Percentiles rank a stretch among this genome's conserved stretches.
Evolutionary conservation across 176 grass and related monocot genomes (phyloP).

Genomic region (Miscanthus lutarioriparius): DNA sequence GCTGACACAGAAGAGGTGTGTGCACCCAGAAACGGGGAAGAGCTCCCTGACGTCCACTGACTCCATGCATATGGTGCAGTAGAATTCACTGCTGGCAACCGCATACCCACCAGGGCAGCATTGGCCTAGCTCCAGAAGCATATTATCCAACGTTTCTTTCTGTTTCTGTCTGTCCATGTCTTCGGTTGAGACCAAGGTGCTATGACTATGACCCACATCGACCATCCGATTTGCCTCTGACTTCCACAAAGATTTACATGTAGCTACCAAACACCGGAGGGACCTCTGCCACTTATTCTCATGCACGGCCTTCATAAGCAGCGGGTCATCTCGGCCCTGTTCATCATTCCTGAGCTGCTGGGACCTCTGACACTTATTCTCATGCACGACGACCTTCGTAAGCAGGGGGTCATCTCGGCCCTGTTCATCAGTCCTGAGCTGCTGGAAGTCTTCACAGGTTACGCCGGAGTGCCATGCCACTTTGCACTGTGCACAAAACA

Average conservation of each 20-base stretch:
- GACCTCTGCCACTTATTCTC: slow-evolving; percentile 38
- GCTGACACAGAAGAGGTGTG: slow-evolving; percentile 56
- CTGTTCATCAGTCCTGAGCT: slow-evolving; percentile 46
- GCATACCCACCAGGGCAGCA: slow-evolving; percentile 20
- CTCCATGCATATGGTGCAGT: slow-evolving; percentile 78
- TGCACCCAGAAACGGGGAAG: slow-evolving; percentile 47
- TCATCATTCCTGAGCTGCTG: slow-evolving; percentile 49
- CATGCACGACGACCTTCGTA: slow-evolving; percentile 42
- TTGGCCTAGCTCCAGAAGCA: slow-evolving; percentile 3
- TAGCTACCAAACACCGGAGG: background rate
- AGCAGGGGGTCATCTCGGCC: slow-evolving; percentile 57
- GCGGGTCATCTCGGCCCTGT: slow-evolving; percentile 45
- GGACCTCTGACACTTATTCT: slow-evolving; percentile 68
- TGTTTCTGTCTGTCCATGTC: background rate
- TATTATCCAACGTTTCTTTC: background rate
- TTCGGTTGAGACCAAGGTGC: background rate
- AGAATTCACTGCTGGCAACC: background rate
- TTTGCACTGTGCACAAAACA: slow-evolving; percentile 66
- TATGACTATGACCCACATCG: background rate
- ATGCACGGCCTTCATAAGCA: slow-evolving; percentile 44
- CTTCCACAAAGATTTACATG: background rate
- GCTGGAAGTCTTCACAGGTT: slow-evolving; percentile 46
- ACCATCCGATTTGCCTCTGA: background rate
- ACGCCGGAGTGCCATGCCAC: slow-evolving; percentile 66
- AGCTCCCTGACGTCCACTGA: background rate